Evolutionary conservation across 129 eudicot genomes (phyloP).

Genomic region (Flaveria bidentis): DNA sequence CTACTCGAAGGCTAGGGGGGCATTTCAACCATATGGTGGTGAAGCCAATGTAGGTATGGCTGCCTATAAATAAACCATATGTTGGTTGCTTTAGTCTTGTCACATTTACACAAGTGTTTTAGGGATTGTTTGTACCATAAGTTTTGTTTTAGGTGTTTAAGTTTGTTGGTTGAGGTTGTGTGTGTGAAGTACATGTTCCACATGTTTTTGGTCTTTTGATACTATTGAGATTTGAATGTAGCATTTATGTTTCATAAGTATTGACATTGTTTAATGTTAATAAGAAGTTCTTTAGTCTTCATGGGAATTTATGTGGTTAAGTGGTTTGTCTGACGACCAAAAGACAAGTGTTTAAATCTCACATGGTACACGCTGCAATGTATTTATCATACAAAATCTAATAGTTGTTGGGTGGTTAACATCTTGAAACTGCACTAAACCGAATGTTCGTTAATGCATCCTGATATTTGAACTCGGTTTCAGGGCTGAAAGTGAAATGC

Average conservation of each 20-base stretch:
- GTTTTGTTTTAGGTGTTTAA: conserved; percentile 23
- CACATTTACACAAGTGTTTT: conserved; percentile 9
- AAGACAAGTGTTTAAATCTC: too few species aligned
- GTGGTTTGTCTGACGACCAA: too few species aligned
- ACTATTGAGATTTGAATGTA: conserved; percentile 12
- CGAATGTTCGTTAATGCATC: too few species aligned
- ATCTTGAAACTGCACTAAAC: too few species aligned
- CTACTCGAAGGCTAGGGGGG: conserved; percentile 57
- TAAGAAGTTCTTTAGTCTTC: not conserved
- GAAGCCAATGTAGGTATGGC: conserved; percentile 77
- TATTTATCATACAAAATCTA: too few species aligned
- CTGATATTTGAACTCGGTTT: too few species aligned
- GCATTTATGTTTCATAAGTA: conserved; percentile 7
- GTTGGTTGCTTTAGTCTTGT: not conserved
- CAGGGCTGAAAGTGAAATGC: too few species aligned
- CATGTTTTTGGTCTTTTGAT: conserved; percentile 28
- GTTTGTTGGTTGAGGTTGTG: conserved; percentile 26
- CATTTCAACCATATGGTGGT: conserved; percentile 50
- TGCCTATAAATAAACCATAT: conserved; percentile 48
- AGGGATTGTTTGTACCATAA: conserved; percentile 11
- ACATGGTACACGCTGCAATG: too few species aligned
- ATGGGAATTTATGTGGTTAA: too few species aligned
- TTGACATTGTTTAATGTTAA: not conserved
- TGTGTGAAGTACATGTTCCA: conserved; percentile 29
- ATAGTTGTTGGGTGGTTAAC: not conserved